Evolutionary conservation across 2,329 filamentous ascomycete species (phyloP).

Genomic region (Davidsoniella australis): DNA sequence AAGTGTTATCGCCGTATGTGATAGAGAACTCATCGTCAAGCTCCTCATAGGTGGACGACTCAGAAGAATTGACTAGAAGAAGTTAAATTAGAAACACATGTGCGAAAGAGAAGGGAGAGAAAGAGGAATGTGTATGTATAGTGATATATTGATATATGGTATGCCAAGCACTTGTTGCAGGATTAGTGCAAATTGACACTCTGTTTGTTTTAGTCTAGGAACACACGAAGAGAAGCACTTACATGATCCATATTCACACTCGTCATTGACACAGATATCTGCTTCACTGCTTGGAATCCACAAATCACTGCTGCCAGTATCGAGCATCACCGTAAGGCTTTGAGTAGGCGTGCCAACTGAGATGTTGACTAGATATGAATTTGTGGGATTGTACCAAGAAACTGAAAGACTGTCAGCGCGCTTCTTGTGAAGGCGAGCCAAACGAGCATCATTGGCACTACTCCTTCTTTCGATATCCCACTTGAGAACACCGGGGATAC

Average conservation of each 20-base stretch:
- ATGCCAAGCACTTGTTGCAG: slow-evolving; percentile 26
- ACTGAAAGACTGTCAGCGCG: slow-evolving; percentile 1
- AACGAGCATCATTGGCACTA: neutral
- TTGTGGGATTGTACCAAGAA: slow-evolving; percentile 15
- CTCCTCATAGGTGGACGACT: slow-evolving; percentile 30
- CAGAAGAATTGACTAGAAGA: slow-evolving; percentile 25
- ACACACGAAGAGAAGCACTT: slow-evolving; percentile 13
- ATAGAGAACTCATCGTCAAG: slow-evolving; percentile 36
- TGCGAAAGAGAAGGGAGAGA: neutral
- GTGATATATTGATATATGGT: slow-evolving; percentile 12
- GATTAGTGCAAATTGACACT: neutral
- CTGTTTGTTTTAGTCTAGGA: too few species aligned
- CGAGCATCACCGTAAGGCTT: slow-evolving; percentile 38
- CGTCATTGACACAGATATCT: slow-evolving; percentile 22
- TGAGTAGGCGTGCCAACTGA: slow-evolving; percentile 40
- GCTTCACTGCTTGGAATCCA: slow-evolving; percentile 34
- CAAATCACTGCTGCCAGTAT: slow-evolving; percentile 49
- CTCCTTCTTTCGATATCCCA: slow-evolving; percentile 2
- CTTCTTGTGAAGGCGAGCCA: neutral
- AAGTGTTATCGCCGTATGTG: slow-evolving; percentile 42
- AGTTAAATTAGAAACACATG: neutral
- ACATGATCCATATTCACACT: slow-evolving; percentile 20
- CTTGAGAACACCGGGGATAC: neutral
- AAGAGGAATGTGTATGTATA: neutral
- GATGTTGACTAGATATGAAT: slow-evolving; percentile 37